Base-by-base conservation (phyloP, 257 asterid species). In the Paulownia fortunei region DNA sequence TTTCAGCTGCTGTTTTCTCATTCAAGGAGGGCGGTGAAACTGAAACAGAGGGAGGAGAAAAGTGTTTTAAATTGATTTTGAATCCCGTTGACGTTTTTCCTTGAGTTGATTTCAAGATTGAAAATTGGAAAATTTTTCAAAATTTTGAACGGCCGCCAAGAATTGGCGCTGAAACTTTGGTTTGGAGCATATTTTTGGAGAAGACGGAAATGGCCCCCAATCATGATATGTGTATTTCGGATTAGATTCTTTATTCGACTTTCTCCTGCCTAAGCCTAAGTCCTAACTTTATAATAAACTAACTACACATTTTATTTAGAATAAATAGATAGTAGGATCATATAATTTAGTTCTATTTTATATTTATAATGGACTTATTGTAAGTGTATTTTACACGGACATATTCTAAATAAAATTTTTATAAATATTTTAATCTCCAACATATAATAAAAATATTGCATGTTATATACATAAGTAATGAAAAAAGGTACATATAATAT, bases 131-230 rank as follows among this genome's bases (percentile, higher is more conserved):
- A 75, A 18, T 7, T 81, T 87, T 71, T 81, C 44, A 74, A 84
- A 77, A 56, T 80, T 85, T 81, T 51, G n/a, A 69, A 24, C 6
- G 32, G 26, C 86, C 88, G 92, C 94, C 89, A 84, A 77, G 56
- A 8, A 74, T 83, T 90, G 90, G 94, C 97, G 96, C 89, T 76
- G 81, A 77, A 77, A 73, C 6, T 78, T 75, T 54, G 81, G 21
- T 60, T 74, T 72, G 39, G 44, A 62, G 27, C 49, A 19, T 46
- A 16, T 34, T 12, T 23, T 61, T 71, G 8, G 6, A 32, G 26
- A 52, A 55, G 84, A 73, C 86, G 58, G 64, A 73, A 59, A 66
- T 44, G 71, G 27, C 80, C 86, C 76, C 56, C 24, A 23, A 24
- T 56, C 58, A 39, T 37, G 8, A n/a, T n/a, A 11, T 42, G 0